A percentile compares a stretch with the other conserved stretches of the same genome.
These are phyloP conservation scores for Epichloe elymi DNA, from an alignment of 2,329 filamentous ascomycete genomes.

Conservation along the genomic window DNA sequence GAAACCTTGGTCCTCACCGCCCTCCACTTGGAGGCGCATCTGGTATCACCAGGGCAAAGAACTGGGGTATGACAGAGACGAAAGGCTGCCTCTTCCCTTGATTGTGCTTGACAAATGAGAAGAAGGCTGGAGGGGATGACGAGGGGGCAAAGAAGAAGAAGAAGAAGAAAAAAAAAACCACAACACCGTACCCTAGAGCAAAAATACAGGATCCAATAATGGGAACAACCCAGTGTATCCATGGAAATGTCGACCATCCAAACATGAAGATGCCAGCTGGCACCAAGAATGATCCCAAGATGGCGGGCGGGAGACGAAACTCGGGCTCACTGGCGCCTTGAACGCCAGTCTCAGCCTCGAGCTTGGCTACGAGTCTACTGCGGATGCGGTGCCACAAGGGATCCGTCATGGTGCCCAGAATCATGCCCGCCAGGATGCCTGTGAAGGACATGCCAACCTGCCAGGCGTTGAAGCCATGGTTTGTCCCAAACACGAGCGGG, in stretches of 20 bases:
- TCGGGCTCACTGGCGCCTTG: conserved; percentile 64
- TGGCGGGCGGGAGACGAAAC: conserved; percentile 66
- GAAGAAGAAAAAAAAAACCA: neutral
- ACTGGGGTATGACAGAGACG: conserved; percentile 6
- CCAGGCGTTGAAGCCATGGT: conserved; percentile 66
- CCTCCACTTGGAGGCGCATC: neutral
- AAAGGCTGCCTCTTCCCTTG: neutral
- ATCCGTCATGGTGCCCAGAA: conserved; percentile 46
- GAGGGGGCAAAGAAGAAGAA: neutral
- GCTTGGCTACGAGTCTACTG: conserved; percentile 38
- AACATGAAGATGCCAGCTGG: conserved; percentile 79
- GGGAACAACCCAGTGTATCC: conserved; percentile 63
- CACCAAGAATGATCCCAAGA: conserved; percentile 62
- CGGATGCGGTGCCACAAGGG: conserved; percentile 55
- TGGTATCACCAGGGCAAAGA: no score
- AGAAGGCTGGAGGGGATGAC: neutral
- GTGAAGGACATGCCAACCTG: conserved; percentile 71
- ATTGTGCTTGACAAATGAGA: neutral
- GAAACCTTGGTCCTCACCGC: neutral
- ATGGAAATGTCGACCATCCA: conserved; percentile 67
- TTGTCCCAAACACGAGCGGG: conserved; percentile 59
- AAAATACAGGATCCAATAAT: conserved; percentile 63
- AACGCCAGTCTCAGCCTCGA: conserved; percentile 36
- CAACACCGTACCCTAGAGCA: conserved; percentile 50
- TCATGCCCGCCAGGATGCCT: conserved; percentile 56